These are phyloP conservation scores for Solanum ossicruentum DNA, from an alignment of 257 asterid species.

Conservation along the genomic window DNA sequence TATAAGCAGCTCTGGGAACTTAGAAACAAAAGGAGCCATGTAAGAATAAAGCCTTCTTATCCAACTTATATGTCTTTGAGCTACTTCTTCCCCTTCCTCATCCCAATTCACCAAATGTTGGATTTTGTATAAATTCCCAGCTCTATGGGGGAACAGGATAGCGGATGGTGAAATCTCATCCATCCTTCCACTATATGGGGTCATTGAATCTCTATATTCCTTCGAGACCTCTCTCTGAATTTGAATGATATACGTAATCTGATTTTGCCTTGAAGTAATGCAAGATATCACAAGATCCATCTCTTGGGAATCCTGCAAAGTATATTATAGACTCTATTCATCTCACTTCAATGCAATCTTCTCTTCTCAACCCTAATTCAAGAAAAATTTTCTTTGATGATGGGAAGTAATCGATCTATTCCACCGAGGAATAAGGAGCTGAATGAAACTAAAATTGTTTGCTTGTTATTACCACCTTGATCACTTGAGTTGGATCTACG, in stretches of 20 bases:
- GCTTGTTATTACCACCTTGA: not conserved
- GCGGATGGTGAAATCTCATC: not conserved
- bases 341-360: not conserved
- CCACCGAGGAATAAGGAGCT: not conserved
- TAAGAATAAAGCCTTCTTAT: not conserved
- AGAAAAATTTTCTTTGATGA: not conserved
- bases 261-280: slow-evolving; percentile 2
- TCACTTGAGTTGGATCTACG: not conserved
- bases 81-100: not conserved
- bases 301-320: not conserved
- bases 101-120: not conserved
- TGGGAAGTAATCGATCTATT: not conserved
- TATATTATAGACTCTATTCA: not conserved
- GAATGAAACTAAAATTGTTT: not conserved
- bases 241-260: not conserved
- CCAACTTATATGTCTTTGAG: not conserved
- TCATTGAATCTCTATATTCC: not conserved
- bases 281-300: not conserved
- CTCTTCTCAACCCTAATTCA: not conserved
- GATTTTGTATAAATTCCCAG: not conserved
- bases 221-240: not conserved
- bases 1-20: no score
- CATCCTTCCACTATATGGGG: slow-evolving; percentile 1
- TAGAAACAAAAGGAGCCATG: no score
- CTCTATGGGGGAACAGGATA: slow-evolving; percentile 1